These are phyloP conservation scores for Wickerhamiella spandovensis DNA, from an alignment of 805 yeast genomes.

Conservation along the genomic window DNA sequence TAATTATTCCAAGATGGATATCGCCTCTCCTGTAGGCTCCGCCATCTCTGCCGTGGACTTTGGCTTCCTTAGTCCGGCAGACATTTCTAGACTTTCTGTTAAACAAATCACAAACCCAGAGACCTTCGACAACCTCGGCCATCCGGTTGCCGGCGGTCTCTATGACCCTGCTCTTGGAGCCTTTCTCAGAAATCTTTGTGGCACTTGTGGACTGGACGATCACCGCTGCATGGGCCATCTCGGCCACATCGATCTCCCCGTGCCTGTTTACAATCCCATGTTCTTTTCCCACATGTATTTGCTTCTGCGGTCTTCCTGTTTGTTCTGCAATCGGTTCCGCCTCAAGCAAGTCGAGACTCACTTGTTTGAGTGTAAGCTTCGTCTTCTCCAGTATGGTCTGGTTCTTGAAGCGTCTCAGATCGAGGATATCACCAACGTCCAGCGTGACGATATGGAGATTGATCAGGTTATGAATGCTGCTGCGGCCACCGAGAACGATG, in stretches of 20 bases:
- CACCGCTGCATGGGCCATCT: constrained; percentile 95
- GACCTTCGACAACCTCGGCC: constrained; percentile 92
- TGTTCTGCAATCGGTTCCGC: constrained; percentile 80
- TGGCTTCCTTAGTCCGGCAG: constrained; percentile 67
- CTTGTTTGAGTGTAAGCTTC: constrained; percentile 61
- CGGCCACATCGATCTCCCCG: constrained; percentile 94
- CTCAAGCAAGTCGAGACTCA: constrained; percentile 59
- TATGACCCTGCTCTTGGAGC: constrained; percentile 96
- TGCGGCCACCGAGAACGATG: constrained; percentile 24
- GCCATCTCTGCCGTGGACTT: constrained; percentile 88
- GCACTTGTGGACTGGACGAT: constrained; percentile 93
- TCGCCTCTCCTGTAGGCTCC: constrained; percentile 91
- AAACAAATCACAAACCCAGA: constrained; percentile 92
- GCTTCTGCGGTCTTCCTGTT: constrained; percentile 70
- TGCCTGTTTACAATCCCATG: constrained; percentile 88
- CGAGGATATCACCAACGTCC: constrained; percentile 39
- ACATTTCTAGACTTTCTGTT: constrained; percentile 76
- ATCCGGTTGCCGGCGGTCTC: constrained; percentile 85
- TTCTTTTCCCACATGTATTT: constrained; percentile 86
- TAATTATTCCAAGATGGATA: constrained; percentile 53
- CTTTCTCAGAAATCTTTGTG: constrained; percentile 72
- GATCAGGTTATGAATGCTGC: constrained; percentile 26
- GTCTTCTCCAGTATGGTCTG: constrained; percentile 77
- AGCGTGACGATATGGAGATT: constrained; percentile 26
- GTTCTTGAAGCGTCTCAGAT: constrained; percentile 62